Base-by-base conservation (phyloP, 495 filamentous ascomycete species). In the Annulohypoxylon nitens region DNA sequence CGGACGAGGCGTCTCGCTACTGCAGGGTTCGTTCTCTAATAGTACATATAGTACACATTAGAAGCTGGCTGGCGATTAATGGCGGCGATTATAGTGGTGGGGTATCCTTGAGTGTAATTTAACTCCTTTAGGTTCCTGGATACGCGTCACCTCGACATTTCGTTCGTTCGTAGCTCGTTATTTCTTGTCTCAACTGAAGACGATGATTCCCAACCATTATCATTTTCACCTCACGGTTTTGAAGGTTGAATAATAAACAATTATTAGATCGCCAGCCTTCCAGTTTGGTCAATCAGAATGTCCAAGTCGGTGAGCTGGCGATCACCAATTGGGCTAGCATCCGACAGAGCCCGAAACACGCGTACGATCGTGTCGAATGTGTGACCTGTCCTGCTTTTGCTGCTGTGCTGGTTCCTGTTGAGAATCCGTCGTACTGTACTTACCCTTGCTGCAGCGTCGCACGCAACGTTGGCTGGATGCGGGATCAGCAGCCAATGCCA, bases 401-500 rank as follows among this genome's bases (percentile, higher is more conserved):
- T 71, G 70, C 55, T 74, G 66, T 69, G 66, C 61, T 74, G 65
- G 70, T 74, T 66, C 65, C 65, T 74, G 60, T 69, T 61, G 65
- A 67, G 64, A 37, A 66, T 58, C 60, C 51, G 66, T 54, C 61
- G 64, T 45, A 69, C 47, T 51, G 65, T 69, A 43, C 47, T 59
- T 34, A 69, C 55, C 71, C 65, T 74, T 65, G 65, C 61, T 71
- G 57, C 66, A 74, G 71, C 67, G 71, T 74, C 43, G 67, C 64
- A 74, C 62, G 71, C 67, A 50, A 62, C 50, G 61, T 67, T 70
- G 71, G 67, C 62, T 74, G 63, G 71, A 67, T 64, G 71, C 71
- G 71, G 67, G 66, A 74, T 74, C 71, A 70, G 51, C 71, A 74
- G 18, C 71, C 71, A 74, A 74, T 74, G 71, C 67, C 48, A 74